phyloP scores from a whole-genome alignment of 768 basidiomycete species.

The Phlegmacium glaucopus region DNA sequence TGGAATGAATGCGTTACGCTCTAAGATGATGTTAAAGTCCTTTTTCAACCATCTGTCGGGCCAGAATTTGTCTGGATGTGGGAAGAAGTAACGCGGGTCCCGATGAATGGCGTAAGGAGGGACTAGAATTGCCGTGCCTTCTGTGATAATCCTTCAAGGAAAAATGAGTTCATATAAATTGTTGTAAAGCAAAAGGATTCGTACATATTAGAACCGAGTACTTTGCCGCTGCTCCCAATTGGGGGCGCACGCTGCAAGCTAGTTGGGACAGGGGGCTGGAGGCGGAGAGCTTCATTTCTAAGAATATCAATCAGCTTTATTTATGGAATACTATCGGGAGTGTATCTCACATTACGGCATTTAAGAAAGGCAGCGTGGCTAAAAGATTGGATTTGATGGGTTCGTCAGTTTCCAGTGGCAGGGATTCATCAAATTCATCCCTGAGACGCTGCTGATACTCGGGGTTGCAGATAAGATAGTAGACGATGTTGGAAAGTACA shows the following conservation, averaged over 20 bases:
- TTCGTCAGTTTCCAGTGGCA: conserved; percentile 7
- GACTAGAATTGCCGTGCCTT: conserved; percentile 36
- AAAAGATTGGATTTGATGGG: conserved; percentile 15
- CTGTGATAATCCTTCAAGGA: conserved; percentile 30
- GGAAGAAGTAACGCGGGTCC: conserved; percentile 35
- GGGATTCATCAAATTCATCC: conserved; percentile 24
- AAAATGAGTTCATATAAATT: neutral
- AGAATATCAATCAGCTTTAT: neutral
- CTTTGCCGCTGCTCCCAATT: conserved; percentile 25
- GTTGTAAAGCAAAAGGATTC: neutral
- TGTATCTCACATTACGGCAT: conserved; percentile 32
- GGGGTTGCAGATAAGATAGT: conserved; percentile 23
- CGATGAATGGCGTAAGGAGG: conserved; percentile 36
- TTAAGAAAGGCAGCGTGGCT: conserved; percentile 24
- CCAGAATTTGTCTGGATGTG: conserved; percentile 33
- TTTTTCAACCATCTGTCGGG: conserved; percentile 34
- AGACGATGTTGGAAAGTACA: conserved; percentile 23
- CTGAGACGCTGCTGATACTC: conserved; percentile 20
- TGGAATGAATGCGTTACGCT: conserved; percentile 31
- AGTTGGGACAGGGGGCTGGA: conserved; percentile 34
- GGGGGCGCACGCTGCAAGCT: conserved; percentile 30
- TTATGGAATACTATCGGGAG: neutral
- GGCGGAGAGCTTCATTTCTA: conserved; percentile 36
- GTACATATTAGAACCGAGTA: conserved; percentile 21
- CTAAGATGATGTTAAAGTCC: conserved; percentile 8